Conservation (phyloP, 2,329 filamentous ascomycete species). For the Colletotrichum plurivorum region DNA sequence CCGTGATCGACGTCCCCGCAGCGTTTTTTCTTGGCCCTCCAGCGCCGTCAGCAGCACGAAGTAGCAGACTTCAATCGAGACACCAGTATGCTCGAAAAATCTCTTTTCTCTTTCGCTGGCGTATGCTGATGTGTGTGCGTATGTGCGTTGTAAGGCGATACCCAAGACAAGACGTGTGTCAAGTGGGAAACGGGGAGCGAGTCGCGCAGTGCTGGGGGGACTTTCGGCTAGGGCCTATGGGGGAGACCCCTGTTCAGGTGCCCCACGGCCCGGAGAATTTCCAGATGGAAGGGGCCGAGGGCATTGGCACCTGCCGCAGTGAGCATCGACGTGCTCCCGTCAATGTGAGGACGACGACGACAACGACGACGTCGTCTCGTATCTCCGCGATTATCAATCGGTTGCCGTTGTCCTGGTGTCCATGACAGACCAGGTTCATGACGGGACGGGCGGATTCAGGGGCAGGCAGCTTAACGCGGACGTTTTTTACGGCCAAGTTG, state of each 20-base stretch:
- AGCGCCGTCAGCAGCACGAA: neutral
- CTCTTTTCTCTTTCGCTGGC: neutral
- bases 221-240: too few relatives aligned
- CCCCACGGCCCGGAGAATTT: slow-evolving; percentile 11
- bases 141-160: slow-evolving; percentile 15
- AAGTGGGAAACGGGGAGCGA: slow-evolving; percentile 30
- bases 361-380: too few relatives aligned
- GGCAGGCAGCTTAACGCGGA: too few relatives aligned
- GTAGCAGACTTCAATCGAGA: neutral
- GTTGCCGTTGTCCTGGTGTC: too few relatives aligned
- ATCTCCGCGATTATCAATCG: too few relatives aligned
- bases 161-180: slow-evolving; percentile 38
- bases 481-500: too few relatives aligned
- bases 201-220: slow-evolving; percentile 3
- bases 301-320: too few relatives aligned
- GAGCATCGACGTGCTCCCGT: too few relatives aligned
- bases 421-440: too few relatives aligned
- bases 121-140: neutral
- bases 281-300: neutral
- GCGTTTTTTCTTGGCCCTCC: slow-evolving; percentile 20
- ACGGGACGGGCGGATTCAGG: too few relatives aligned
- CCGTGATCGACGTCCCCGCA: slow-evolving; percentile 35
- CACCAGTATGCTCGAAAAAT: too few relatives aligned
- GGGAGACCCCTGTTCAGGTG: neutral
- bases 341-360: too few relatives aligned